phyloP scores from a whole-genome alignment of 257 asterid genomes.

The Solanum pimpinellifolium region DNA sequence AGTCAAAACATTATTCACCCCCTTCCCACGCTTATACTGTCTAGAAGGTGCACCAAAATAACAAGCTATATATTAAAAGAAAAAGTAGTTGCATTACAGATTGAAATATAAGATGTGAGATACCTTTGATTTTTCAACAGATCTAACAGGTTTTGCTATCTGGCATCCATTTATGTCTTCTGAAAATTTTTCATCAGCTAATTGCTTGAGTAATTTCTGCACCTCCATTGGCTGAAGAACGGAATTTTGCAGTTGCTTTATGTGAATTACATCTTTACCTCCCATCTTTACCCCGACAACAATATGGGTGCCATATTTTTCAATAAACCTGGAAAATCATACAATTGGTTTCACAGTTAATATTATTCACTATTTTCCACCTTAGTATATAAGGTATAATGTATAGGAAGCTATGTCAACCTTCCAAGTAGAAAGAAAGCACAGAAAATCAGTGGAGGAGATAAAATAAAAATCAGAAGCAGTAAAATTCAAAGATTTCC shows the following conservation, averaged over 20 bases:
- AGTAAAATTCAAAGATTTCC: not conserved
- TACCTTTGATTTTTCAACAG: slow-evolving; percentile 58
- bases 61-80: not conserved
- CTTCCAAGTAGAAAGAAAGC: not conserved
- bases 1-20: not conserved
- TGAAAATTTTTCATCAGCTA: slow-evolving; percentile 59
- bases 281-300: slow-evolving; percentile 95
- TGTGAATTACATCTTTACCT: slow-evolving; percentile 89
- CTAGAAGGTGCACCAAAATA: not conserved
- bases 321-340: slow-evolving; percentile 72
- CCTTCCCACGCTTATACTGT: not conserved
- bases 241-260: slow-evolving; percentile 85
- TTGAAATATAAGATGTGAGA: not conserved
- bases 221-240: slow-evolving; percentile 62
- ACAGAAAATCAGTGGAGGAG: not conserved
- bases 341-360: not conserved
- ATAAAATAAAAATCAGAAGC: not conserved
- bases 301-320: slow-evolving; percentile 84
- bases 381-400: not conserved
- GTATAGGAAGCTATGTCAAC: not conserved
- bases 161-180: slow-evolving; percentile 33
- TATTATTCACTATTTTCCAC: not conserved
- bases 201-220: slow-evolving; percentile 73
- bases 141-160: slow-evolving; percentile 16
- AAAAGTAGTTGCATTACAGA: not conserved